Evolutionary conservation across 768 basidiomycete species (phyloP).

Genomic region (Amanita thiersii): DNA sequence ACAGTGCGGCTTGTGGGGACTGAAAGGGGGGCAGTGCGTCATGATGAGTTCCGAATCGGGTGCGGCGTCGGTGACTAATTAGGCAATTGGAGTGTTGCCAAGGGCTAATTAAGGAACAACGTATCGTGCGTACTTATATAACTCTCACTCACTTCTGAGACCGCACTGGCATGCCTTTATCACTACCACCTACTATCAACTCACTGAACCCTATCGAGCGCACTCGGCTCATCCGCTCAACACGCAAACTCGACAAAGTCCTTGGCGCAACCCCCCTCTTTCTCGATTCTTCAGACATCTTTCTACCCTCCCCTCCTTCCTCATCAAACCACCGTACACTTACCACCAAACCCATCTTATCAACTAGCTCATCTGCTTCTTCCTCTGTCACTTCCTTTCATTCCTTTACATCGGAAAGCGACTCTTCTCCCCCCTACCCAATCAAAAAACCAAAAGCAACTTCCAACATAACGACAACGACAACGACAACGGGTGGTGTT

Average conservation of each 20-base stretch:
- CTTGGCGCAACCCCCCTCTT: conserved; percentile 50
- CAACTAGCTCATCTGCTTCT: background rate
- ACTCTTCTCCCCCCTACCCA: background rate
- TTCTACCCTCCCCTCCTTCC: background rate
- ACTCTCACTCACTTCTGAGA: too few relatives aligned
- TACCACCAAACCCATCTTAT: background rate
- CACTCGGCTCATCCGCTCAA: conserved; percentile 45
- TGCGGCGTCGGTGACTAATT: too few relatives aligned
- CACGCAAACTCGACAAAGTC: conserved; percentile 51
- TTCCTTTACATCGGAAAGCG: background rate
- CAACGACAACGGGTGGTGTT: too few relatives aligned
- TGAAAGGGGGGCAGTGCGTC: too few relatives aligned
- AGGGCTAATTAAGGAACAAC: too few relatives aligned
- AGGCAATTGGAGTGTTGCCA: too few relatives aligned
- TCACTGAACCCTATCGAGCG: conserved; percentile 41
- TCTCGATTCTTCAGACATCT: too few relatives aligned
- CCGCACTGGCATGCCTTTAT: too few relatives aligned
- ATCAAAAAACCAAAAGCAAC: background rate
- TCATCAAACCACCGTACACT: background rate
- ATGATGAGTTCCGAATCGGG: too few relatives aligned
- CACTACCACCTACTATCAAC: conserved; percentile 56
- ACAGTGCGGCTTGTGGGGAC: too few relatives aligned
- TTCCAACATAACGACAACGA: too few relatives aligned
- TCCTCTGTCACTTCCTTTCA: background rate
- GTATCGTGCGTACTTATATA: too few relatives aligned